These are phyloP conservation scores for Smittium mucronatum DNA, from an alignment of 371 early-diverging fungal species.

Conservation along the genomic window DNA sequence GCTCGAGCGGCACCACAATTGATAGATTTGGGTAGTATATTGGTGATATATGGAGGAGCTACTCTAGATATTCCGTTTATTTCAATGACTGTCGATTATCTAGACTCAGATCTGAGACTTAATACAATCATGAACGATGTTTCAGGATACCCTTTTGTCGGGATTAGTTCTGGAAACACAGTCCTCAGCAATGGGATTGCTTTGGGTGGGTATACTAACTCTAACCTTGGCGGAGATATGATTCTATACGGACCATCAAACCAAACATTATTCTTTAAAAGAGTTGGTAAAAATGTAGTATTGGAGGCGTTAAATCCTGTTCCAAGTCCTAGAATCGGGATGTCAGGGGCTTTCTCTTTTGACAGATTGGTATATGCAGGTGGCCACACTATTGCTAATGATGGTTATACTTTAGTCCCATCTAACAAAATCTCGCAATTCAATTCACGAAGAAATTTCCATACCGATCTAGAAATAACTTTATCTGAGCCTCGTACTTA, in stretches of 20 bases:
- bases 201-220: constrained; percentile 27
- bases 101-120: constrained; percentile 15
- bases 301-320: constrained; percentile 10
- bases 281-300: background rate
- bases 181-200: constrained; percentile 18
- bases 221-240: constrained; percentile 25
- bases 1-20: constrained; percentile 22
- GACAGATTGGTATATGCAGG: constrained; percentile 30
- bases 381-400: constrained; percentile 20
- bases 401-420: constrained; percentile 3
- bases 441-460: background rate
- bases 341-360: constrained; percentile 24
- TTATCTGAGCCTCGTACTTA: background rate
- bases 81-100: constrained; percentile 23
- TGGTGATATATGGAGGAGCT: constrained; percentile 27
- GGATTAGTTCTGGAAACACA: constrained; percentile 19
- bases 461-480: background rate
- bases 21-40: constrained; percentile 19
- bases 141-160: constrained; percentile 19
- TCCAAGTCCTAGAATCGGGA: constrained; percentile 28
- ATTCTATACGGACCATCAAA: constrained; percentile 29
- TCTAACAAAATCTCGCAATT: background rate
- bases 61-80: constrained; percentile 26
- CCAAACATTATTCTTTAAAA: constrained; percentile 20
- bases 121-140: constrained; percentile 7